Conservation (phyloP, 768 basidiomycete genomes). For the Podaxis carcinomalis region DNA sequence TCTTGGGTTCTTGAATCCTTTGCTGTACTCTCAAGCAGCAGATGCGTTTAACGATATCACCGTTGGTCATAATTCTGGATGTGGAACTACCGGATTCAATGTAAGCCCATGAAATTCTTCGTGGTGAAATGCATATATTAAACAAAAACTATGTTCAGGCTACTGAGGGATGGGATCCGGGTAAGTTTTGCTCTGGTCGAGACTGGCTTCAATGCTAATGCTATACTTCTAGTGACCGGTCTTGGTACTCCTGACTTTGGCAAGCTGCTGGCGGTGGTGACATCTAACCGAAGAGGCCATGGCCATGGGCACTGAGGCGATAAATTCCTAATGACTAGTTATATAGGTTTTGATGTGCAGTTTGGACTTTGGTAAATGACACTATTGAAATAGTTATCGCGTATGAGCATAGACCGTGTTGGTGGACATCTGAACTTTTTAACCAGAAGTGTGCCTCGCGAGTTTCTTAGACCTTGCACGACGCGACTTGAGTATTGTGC, state of each 20-base stretch:
- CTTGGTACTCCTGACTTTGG: conserved; percentile 52
- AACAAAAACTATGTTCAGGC: conserved; percentile 26
- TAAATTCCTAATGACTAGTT: not conserved
- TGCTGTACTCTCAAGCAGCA: conserved; percentile 43
- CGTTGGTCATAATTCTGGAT: conserved; percentile 46
- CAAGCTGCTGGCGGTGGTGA: conserved; percentile 37
- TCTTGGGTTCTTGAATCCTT: conserved; percentile 63
- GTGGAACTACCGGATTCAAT: conserved; percentile 54
- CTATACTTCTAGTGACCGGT: conserved; percentile 37
- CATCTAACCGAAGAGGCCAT: not conserved
- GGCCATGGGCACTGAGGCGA: not conserved
- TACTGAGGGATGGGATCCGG: conserved; percentile 54
- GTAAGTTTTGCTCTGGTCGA: conserved; percentile 27
- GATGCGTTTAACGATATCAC: conserved; percentile 54
- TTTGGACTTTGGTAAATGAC: not conserved
- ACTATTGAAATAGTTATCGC: too few species aligned
- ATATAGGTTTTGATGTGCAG: not conserved
- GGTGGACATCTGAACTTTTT: too few species aligned
- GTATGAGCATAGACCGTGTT: too few species aligned
- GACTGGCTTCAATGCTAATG: not conserved
- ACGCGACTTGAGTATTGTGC: too few species aligned
- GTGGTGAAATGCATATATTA: not conserved
- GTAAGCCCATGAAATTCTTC: not conserved
- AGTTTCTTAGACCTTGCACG: too few species aligned
- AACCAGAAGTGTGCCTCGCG: too few species aligned